Evolutionary conservation across 83 land plant species (phyloP), one percentile per base, ranked within the genome.

Genomic region (Thuja plicata): DNA sequence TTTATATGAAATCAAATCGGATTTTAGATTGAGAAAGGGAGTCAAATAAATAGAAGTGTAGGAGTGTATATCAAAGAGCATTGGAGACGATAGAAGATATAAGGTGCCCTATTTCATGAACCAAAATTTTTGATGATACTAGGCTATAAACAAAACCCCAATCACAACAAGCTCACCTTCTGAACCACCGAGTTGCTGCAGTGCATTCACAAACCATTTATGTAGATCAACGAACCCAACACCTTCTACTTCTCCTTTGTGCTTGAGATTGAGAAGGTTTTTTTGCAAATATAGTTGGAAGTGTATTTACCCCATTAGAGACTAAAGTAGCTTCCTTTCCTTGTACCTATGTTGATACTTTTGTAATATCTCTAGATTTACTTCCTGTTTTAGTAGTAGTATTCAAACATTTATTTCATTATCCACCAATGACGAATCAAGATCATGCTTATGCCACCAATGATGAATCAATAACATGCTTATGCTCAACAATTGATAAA

Each of bases 221-320:
- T 94, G 96, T 10, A 94, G 90, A 66, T 94, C 92, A 30, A 91
- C 89, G 27, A 94, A 90, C n/a, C 96, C 96, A 94, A 76, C 93
- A 90, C n/a, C 92, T 50, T 87, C 94, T 86, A 4, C 60, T 85
- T 57, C 93, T 94, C 88, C 89, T 89, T 87, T 94, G 84, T 34
- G 88, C 35, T 48, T 48, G 52, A 48, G 52, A 48, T 48, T 48
- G 52, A 48, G 52, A 10, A 48, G 52, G 9, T 0, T 48, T 48
- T 11, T 12, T 0, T 9, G 52, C 52, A 48, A 12, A 48, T 48
- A 10, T 48, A 11, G 52, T 48, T 8, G 52, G 52, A 9, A 12
- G 10, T 48, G 52, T 9, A 8, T 48, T 48, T 10, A 48, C 52
- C 52, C 12, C 12, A 48, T 48, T 48, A 12, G 52, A 48, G 54